Evolutionary conservation across 306 rosid species (phyloP).

Genomic region (Malus domestica): ASM211411v1 NC_041790.1:1639501-1640000

Average conservation of each 20-base stretch:
- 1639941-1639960: conserved; percentile 19
- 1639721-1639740: neutral
- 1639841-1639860: conserved; percentile 73
- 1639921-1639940: conserved; percentile 58
- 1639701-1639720: neutral
- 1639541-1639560: neutral
- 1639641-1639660: neutral
- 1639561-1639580: neutral
- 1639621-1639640: neutral
- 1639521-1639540: neutral
- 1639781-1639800: conserved; percentile 77
- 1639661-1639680: neutral
- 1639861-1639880: conserved; percentile 79
- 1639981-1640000: conserved; percentile 45
- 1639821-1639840: conserved; percentile 65
- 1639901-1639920: conserved; percentile 54
- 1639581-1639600: neutral
- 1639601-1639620: neutral
- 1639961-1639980: conserved; percentile 55
- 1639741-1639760: neutral
- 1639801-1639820: conserved; percentile 67
- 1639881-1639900: conserved; percentile 39
- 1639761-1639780: conserved; percentile 36
- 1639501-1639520: neutral
- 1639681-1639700: neutral